Base-by-base conservation (phyloP, 192 early-diverging fungal species). In the Backusella tuberculispora region DNA sequence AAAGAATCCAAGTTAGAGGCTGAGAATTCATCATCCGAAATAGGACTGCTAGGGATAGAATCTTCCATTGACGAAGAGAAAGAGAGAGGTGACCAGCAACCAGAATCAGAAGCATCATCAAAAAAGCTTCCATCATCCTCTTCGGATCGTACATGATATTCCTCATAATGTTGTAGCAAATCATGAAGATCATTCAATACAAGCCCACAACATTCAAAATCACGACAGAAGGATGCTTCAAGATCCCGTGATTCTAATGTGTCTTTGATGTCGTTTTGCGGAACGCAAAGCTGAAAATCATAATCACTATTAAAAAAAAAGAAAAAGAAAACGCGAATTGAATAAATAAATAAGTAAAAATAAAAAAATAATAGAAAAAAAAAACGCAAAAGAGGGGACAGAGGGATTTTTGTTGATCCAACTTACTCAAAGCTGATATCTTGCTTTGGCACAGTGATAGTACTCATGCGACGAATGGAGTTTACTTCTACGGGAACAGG, bases 81-180 rank as follows among this genome's bases (percentile, higher is more conserved):
- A 78, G 64, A 73, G 64, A 46, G 40, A 63, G 71, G 47, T 21
- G 76, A 71, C 19, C 63, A 73, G 24, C 65, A 74, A 41, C 19
- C 21, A 46, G 43, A 45, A 21, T 41, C 67, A 45, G 53, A 45
- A 1, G 43, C 2, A 63, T 71, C 78, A 38, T 83, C 82, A 41
- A 86, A 85, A 40, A 87, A 76, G 14, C 56, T 66, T 24, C 12
- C 17, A 6, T 84, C 90, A 5, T 80, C 78, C 21, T 93, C 90
- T 84, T 96, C 96, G 38, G 95, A 87, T 43, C 88, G 90, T 17
- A 95, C 95, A 76, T 98, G 97, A 79, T 87, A 89, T 80, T 99
- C 97, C 84, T 99, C 97, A 80, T 95, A 97, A 83, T 99, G 97
- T 80, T 96, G 94, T 45, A 99, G 83, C 47, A 99, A 92, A 71